Conservation (phyloP, 352 stramenopile genomes). For the Blastocystis sp. region DNA sequence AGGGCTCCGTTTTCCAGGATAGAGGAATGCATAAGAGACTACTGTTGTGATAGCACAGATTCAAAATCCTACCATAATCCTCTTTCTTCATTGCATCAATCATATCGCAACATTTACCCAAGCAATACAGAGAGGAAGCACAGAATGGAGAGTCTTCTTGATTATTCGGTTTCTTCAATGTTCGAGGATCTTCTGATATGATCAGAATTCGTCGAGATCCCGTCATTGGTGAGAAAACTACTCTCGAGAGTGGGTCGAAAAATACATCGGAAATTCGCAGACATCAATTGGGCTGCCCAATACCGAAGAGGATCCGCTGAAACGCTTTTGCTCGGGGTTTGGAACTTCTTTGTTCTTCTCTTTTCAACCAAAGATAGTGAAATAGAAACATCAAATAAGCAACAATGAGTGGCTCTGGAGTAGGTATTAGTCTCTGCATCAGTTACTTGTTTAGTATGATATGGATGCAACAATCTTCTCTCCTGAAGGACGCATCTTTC, state of each 20-base stretch:
- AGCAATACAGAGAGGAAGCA: not conserved
- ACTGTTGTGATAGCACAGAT: too few relatives aligned
- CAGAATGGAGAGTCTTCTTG: not conserved
- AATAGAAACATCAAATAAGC: not conserved
- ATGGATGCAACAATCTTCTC: slow-evolving; percentile 63
- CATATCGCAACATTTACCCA: not conserved
- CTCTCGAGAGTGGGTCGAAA: too few relatives aligned
- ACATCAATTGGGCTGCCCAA: too few relatives aligned
- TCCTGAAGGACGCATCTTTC: slow-evolving; percentile 61
- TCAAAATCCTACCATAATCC: too few relatives aligned
- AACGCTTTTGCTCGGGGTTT: slow-evolving; percentile 51
- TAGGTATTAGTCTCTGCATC: not conserved
- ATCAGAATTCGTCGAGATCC: slow-evolving; percentile 18
- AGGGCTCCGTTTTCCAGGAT: too few relatives aligned
- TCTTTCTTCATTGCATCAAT: too few relatives aligned
- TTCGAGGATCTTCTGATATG: slow-evolving; percentile 4
- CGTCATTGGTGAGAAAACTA: not conserved
- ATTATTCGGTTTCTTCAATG: not conserved
- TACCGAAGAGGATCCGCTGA: not conserved
- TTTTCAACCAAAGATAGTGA: slow-evolving; percentile 9
- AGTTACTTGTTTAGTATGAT: slow-evolving; percentile 62
- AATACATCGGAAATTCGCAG: too few relatives aligned
- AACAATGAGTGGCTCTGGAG: slow-evolving; percentile 62
- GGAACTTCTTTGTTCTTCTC: not conserved
- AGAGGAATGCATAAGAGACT: too few relatives aligned